A percentile compares a stretch with the other conserved stretches of the same genome.
These are phyloP conservation scores for Solanum lycopersicoides DNA, from an alignment of 257 asterid species.

Conservation along the genomic window DNA sequence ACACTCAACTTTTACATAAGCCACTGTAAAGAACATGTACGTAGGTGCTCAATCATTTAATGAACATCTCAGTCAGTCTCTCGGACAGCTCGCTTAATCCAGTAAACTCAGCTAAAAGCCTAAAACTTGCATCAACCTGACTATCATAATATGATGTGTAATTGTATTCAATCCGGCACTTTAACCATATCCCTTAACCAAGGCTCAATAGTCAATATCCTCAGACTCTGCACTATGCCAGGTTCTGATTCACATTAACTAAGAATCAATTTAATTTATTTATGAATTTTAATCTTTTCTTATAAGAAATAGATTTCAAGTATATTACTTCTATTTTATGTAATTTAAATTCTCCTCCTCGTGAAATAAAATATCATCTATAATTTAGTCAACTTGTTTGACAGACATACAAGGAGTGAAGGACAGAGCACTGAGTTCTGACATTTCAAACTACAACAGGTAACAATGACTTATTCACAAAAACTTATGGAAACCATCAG, in stretches of 20 bases:
- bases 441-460: neutral
- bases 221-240: neutral
- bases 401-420: neutral
- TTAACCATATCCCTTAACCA: neutral
- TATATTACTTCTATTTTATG: neutral
- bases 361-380: neutral
- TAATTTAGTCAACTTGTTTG: neutral
- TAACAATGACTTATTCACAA: neutral
- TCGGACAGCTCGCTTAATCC: neutral
- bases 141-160: neutral
- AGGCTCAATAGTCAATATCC: neutral
- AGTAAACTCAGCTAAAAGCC: neutral
- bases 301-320: neutral
- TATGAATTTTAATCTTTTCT: neutral
- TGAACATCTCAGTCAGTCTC: neutral
- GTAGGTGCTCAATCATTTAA: neutral
- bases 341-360: neutral
- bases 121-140: neutral
- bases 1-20: neutral
- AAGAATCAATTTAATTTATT: neutral
- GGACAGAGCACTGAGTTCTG: neutral
- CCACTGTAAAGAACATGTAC: neutral
- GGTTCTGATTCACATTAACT: neutral
- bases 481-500: neutral
- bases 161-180: neutral